Evolutionary conservation across 495 filamentous ascomycete genomes (phyloP), one percentile per base, ranked within the genome.

Genomic region (Articulospora tetracladia): DNA sequence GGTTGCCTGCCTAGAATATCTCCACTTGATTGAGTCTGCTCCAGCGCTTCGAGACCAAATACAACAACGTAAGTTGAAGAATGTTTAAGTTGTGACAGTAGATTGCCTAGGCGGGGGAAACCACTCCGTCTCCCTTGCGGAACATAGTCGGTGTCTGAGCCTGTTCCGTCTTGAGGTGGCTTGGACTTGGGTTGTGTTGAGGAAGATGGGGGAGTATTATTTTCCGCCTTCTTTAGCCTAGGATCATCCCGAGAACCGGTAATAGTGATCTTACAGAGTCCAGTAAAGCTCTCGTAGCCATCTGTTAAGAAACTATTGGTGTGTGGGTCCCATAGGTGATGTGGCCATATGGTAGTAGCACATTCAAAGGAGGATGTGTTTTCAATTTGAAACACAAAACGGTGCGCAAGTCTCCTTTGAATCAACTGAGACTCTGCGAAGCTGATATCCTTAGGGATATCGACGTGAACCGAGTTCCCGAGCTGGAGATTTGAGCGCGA

Each of bases 361-460:
- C 22, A 8, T 20, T 8, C 11, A 22, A 49, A 22, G 46, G 12
- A 8, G 11, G 46, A 49, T 8, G 46, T 49, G 20, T 49, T 13
- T 49, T 23, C 12, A 23, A 49, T 22, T 8, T 8, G 11, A 49
- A 49, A 12, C 8, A 11, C 22, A 22, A 49, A 49, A 8, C 20
- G 11, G 46, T 49, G 46, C 20, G 11, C 20, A 49, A 49, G 46
- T 22, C 20, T 12, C 46, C 20, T 8, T 49, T 23, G 8, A 23
- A 49, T 10, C 11, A 22, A 49, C 8, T 49, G 10, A 11, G 46
- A 49, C 46, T 49, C 46, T 10, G 28, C 28, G 11, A 28, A 11
- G 20, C 50, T 53, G 24, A 53, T 28, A 20, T 25, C 50, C 25
- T 53, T 53, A 7, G 20, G 25, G 50, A 53, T 53, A 28, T 53